Evolutionary conservation across 2,329 filamentous ascomycete genomes (phyloP), one percentile per base, ranked within the genome.

Genomic region (Fusarium verticillioides): DNA sequence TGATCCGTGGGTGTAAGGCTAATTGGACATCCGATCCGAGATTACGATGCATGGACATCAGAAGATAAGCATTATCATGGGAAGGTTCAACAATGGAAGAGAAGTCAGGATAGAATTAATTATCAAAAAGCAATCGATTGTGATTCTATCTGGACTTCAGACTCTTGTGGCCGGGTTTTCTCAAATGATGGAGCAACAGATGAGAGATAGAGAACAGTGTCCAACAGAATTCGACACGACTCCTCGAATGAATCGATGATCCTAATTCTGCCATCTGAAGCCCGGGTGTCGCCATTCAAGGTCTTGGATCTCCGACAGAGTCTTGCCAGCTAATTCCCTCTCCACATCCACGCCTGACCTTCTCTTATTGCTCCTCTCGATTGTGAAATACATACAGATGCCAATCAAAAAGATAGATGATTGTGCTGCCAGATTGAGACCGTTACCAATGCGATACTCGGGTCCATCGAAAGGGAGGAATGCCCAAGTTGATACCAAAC

Each of bases 401-500:
- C 28, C 40, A 34, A 57, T 44, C 11, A 57, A 23, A 34, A 57
- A 44, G 19, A 57, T 44, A 16, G n/a, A 0, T 1, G 53, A 44
- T 3, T 57, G 53, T 11, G 53, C 53, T 16, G 53, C 53, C 21
- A 44, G n/a, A 16, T 57, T 57, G 3, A 57, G 42, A 16, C 53
- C 53, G 18, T 57, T 57, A 9, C 53, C 39, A 9, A 57, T 57
- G 8, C 53, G 53, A 57, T 57, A 57, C 8, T 57, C 53, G 2
- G 53, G 39, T 16, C 53, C 53, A 44, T 57, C 53, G 16, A 57
- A 57, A 21, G 53, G 53, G 4, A 57, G 53, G 19, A 57, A 57
- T 19, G 53, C 53, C 53, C 53, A 57, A 46, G 53, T 57, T 21
- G 53, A 57, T 21, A 57, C 53, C n/a, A 57, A 26, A 15, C 53